Conservation (phyloP, 768 basidiomycete genomes). For the Clavulina sp. region DNA sequence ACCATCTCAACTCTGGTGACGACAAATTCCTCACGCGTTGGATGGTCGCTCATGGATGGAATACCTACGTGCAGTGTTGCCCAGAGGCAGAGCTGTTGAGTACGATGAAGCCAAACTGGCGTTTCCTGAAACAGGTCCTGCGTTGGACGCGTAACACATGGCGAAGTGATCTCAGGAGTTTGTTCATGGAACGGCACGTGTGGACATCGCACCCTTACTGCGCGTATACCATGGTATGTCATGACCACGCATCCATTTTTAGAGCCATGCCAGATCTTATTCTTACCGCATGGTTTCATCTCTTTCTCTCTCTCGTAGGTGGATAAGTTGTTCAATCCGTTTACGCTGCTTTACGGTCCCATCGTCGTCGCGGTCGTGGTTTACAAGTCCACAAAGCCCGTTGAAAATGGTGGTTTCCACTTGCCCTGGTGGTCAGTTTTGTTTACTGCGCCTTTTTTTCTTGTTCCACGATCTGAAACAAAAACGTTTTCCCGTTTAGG, state of each 20-base stretch:
- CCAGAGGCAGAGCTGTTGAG: slow-evolving; percentile 66
- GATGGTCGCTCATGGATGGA: slow-evolving; percentile 95
- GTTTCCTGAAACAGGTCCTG: slow-evolving; percentile 84
- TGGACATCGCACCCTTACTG: slow-evolving; percentile 79
- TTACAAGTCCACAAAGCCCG: slow-evolving; percentile 57
- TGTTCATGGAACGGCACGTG: slow-evolving; percentile 76
- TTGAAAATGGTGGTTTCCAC: slow-evolving; percentile 57
- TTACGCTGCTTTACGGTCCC: slow-evolving; percentile 75
- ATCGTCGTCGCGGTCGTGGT: slow-evolving; percentile 58
- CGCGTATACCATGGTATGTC: slow-evolving; percentile 57
- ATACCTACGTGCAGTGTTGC: slow-evolving; percentile 81
- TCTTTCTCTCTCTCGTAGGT: too few species aligned
- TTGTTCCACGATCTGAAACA: too few species aligned
- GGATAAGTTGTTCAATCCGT: slow-evolving; percentile 71
- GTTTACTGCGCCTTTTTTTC: background rate
- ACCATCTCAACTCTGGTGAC: slow-evolving; percentile 86
- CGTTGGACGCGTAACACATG: slow-evolving; percentile 92
- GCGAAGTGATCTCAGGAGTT: slow-evolving; percentile 71
- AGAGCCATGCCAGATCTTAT: background rate
- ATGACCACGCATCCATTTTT: background rate
- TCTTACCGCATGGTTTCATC: too few species aligned
- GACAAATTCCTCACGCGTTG: slow-evolving; percentile 90
- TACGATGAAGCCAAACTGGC: slow-evolving; percentile 96
- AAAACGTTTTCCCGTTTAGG: slow-evolving; percentile 16
- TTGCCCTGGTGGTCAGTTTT: slow-evolving; percentile 57